A percentile compares a stretch with the other conserved stretches of the same genome.
phyloP scores from a whole-genome alignment of 1,284 basidiomycete species.

The Thecaphora frezii region DNA sequence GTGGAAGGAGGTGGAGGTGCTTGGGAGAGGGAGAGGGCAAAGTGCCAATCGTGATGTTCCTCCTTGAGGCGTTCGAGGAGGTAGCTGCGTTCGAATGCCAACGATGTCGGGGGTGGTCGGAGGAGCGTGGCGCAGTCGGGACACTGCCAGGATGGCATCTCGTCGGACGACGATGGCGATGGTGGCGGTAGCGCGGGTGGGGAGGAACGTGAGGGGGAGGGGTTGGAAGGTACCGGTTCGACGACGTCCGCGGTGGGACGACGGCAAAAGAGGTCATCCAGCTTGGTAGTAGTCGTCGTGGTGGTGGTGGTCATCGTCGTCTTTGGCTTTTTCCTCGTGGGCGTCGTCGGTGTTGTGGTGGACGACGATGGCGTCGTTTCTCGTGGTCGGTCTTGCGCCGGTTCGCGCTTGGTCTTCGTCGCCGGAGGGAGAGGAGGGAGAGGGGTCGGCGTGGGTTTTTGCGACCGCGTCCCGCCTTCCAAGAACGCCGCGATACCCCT shows the following conservation, averaged over 20 bases:
- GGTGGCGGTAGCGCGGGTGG: too few species aligned
- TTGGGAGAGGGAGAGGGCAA: slow-evolving; percentile 41
- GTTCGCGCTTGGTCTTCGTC: neutral
- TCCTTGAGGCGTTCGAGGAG: slow-evolving; percentile 30
- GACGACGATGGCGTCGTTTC: slow-evolving; percentile 9
- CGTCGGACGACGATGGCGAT: too few species aligned
- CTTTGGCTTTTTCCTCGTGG: neutral
- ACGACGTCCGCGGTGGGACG: too few species aligned
- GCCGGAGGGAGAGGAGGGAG: neutral
- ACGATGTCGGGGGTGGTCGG: slow-evolving; percentile 8
- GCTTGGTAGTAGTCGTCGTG: too few species aligned
- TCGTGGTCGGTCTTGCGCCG: slow-evolving; percentile 18
- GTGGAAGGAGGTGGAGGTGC: neutral
- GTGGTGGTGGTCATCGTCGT: neutral
- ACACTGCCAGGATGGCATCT: too few species aligned
- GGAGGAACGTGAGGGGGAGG: too few species aligned
- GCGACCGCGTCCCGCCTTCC: too few species aligned
- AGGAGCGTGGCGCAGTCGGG: slow-evolving; percentile 33
- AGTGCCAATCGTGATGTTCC: slow-evolving; percentile 50
- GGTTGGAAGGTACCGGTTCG: too few species aligned
- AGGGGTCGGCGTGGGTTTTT: slow-evolving; percentile 36
- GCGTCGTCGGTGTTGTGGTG: slow-evolving; percentile 1
- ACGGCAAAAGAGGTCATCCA: too few species aligned
- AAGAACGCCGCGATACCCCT: slow-evolving; percentile 83
- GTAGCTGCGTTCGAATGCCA: slow-evolving; percentile 28